Evolutionary conservation across 495 filamentous ascomycete genomes (phyloP).

Genomic region (Entonaema liquescens): DNA sequence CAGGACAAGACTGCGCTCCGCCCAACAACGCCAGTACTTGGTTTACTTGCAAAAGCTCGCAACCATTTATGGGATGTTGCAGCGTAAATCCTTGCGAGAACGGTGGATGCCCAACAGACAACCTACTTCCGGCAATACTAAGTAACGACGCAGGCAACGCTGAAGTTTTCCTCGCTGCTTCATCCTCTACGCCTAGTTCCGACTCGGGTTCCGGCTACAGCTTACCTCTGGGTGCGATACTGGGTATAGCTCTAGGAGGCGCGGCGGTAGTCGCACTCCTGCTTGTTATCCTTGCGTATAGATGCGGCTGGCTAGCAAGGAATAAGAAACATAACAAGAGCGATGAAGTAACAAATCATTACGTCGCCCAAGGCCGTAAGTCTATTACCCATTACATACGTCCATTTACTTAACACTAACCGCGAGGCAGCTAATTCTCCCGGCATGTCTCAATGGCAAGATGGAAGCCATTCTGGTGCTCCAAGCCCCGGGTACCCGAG

Average conservation of each 20-base stretch:
- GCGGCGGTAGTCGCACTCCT: constrained; percentile 30
- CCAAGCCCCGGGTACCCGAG: constrained; percentile 15
- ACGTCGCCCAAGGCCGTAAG: constrained; percentile 13
- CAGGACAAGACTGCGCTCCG: constrained; percentile 26
- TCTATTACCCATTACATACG: not conserved
- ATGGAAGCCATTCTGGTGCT: constrained; percentile 4
- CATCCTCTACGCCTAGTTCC: constrained; percentile 18
- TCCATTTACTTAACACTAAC: constrained; percentile 3
- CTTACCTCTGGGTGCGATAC: constrained; percentile 29
- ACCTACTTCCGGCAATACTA: constrained; percentile 32
- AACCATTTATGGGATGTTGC: constrained; percentile 40
- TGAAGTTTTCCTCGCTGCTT: constrained; percentile 23
- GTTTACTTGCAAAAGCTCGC: constrained; percentile 34
- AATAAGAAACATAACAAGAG: constrained; percentile 23
- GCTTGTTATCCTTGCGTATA: constrained; percentile 29
- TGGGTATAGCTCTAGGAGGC: constrained; percentile 33
- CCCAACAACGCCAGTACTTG: constrained; percentile 23
- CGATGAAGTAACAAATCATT: constrained; percentile 5
- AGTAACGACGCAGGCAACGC: constrained; percentile 24
- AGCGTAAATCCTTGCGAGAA: constrained; percentile 19
- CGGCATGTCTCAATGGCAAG: constrained; percentile 16
- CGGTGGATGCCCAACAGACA: constrained; percentile 36
- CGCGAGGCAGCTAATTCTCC: constrained; percentile 20
- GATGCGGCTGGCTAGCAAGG: constrained; percentile 33
- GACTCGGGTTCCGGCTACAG: constrained; percentile 3